Evolutionary conservation across 2,329 filamentous ascomycete genomes (phyloP), one percentile per base, ranked within the genome.

Genomic region (Drechmeria coniospora): DNA sequence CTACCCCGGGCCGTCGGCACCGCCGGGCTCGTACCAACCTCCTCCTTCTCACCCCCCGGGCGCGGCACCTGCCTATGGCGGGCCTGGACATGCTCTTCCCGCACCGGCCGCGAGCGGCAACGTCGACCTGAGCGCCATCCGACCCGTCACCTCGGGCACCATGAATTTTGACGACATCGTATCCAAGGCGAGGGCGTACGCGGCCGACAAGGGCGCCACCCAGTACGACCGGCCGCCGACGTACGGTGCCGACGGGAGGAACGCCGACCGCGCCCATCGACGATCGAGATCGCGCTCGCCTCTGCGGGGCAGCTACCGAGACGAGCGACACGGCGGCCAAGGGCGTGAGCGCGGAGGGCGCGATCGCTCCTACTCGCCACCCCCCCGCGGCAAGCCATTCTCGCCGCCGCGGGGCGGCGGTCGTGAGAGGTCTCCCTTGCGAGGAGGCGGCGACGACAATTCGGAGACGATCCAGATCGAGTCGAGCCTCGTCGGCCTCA

Each of bases 391-490:
- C 33, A 63, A 46, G 17, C 38, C 44, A 17, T 79, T 76, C 43
- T 78, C 74, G 24, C 74, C 77, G 21, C 61, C 61, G 26, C 59
- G 61, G 33, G 53, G 52, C 29, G 61, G 59, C 38, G 63, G 61
- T 22, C 54, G 68, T 42, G 68, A 76, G 31, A 62, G 74, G 29
- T 75, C 73, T 21, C 72, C 74, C 14, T 54, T 65, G 13, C 47
- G 59, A 27, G 58, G 59, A 38, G 36, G 56, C 22, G 74, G 56
- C 22, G 74, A 79, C 41, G 79, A 83, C 39, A 79, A 76, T 43
- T 68, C 70, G 15, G 84, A 93, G 56, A 79, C 77, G 15, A 84
- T 93, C 39, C 70, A 79, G 43, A 83, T 93, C 44, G 83, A 92
- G 47, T 83, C 81, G 14, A 80, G 74, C 42, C 65, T 92, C 26